phyloP scores from a whole-genome alignment of 768 basidiomycete genomes.

The Podaxis sp. region DNA sequence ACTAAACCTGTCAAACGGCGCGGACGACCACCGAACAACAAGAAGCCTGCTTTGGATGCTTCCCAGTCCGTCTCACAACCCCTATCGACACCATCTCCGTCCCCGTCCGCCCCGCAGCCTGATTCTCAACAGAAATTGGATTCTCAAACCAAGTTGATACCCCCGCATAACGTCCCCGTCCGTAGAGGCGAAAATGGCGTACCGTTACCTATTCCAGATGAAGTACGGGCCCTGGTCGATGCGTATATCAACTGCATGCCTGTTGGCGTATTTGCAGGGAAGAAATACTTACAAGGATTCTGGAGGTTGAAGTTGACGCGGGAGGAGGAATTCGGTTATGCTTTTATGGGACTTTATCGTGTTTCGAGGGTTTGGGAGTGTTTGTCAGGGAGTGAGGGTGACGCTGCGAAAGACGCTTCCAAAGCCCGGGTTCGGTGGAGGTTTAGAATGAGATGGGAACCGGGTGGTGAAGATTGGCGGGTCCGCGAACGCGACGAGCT shows the following conservation, averaged over 20 bases:
- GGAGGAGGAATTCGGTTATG: constrained; percentile 33
- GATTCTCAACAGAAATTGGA: neutral
- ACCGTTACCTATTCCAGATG: constrained; percentile 17
- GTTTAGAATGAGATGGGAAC: constrained; percentile 42
- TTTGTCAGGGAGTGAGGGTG: neutral
- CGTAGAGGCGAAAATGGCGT: neutral
- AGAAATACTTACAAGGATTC: constrained; percentile 17
- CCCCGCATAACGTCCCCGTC: neutral
- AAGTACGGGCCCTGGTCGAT: constrained; percentile 37
- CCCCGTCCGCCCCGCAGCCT: neutral
- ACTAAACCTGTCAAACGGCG: neutral
- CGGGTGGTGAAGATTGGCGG: constrained; percentile 43
- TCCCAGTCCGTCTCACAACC: neutral
- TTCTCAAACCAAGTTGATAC: neutral
- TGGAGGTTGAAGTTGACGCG: constrained; percentile 26
- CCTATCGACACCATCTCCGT: neutral
- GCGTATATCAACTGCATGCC: constrained; percentile 34
- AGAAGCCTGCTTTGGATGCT: neutral
- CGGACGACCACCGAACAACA: neutral
- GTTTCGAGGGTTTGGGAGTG: constrained; percentile 36
- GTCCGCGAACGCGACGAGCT: constrained; percentile 7
- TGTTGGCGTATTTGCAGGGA: constrained; percentile 35
- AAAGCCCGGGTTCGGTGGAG: constrained; percentile 34
- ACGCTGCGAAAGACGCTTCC: constrained; percentile 19
- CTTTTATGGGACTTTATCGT: constrained; percentile 44